phyloP scores from a whole-genome alignment of 441 rosid species.

The Arabidopsis lyrata region DNA sequence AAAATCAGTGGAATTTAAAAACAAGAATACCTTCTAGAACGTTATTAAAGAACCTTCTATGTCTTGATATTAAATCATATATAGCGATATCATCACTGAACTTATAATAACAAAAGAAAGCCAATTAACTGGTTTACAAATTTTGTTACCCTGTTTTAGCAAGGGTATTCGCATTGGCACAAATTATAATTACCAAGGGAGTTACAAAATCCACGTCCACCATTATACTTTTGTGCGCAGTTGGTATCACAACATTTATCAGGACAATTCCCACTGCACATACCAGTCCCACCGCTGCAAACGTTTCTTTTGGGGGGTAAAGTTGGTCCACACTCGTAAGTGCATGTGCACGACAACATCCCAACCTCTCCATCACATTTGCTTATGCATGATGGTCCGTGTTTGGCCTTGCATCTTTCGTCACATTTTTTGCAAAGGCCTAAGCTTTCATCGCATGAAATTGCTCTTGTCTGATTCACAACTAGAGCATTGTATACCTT shows the following conservation, averaged over 20 bases:
- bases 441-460: neutral
- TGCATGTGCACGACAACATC: conserved; percentile 23
- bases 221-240: conserved; percentile 1
- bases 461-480: conserved; percentile 13
- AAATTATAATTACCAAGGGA: neutral
- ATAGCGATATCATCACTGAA: neutral
- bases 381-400: conserved; percentile 16
- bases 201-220: conserved; percentile 27
- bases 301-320: neutral
- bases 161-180: conserved; percentile 23
- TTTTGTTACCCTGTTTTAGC: neutral
- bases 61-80: too few species aligned
- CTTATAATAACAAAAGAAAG: neutral
- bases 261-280: conserved; percentile 11
- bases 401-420: conserved; percentile 26
- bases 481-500: conserved; percentile 4
- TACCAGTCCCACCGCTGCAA: conserved; percentile 17
- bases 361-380: neutral
- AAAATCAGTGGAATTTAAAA: too few species aligned
- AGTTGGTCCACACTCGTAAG: conserved; percentile 2
- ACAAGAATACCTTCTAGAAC: too few species aligned
- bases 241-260: conserved; percentile 13
- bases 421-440: conserved; percentile 29
- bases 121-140: neutral
- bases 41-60: too few species aligned